phyloP scores from a whole-genome alignment of 129 eudicot genomes.

The Escallonia herrerae region DNA sequence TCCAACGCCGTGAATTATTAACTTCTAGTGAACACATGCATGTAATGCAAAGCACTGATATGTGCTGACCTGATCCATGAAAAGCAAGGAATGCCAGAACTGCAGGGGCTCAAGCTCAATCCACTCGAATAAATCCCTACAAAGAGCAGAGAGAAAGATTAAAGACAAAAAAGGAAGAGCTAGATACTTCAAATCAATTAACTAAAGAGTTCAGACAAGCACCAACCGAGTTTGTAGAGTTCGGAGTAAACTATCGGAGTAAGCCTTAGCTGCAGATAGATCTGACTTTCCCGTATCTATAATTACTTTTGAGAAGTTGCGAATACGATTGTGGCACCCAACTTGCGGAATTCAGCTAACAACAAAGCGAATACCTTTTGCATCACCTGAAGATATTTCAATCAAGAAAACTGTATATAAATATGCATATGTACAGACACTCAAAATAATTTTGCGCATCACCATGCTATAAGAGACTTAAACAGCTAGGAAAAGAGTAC shows the following conservation, averaged over 20 bases:
- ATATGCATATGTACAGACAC: not conserved
- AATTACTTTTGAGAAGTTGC: constrained; percentile 80
- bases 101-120: constrained; percentile 92
- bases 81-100: constrained; percentile 88
- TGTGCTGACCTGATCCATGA: constrained; percentile 87
- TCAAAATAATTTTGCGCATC: not conserved
- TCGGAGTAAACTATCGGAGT: constrained; percentile 75
- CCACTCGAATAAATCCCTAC: constrained; percentile 89
- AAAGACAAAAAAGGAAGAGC: constrained; percentile 4
- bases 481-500: not conserved
- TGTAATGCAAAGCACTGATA: not conserved
- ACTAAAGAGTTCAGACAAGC: not conserved
- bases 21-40: not conserved
- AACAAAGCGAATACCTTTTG: constrained; percentile 81
- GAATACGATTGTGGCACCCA: constrained; percentile 79
- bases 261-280: constrained; percentile 77
- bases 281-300: constrained; percentile 91
- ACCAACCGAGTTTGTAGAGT: constrained; percentile 69
- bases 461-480: not conserved
- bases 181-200: not conserved
- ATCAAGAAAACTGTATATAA: constrained; percentile 1
- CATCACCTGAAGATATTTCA: constrained; percentile 57
- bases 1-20: too few species aligned
- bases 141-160: constrained; percentile 5
- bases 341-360: constrained; percentile 80